phyloP scores from a whole-genome alignment of 2,329 filamentous ascomycete genomes.

The Aspergillus transmontanensis region DNA sequence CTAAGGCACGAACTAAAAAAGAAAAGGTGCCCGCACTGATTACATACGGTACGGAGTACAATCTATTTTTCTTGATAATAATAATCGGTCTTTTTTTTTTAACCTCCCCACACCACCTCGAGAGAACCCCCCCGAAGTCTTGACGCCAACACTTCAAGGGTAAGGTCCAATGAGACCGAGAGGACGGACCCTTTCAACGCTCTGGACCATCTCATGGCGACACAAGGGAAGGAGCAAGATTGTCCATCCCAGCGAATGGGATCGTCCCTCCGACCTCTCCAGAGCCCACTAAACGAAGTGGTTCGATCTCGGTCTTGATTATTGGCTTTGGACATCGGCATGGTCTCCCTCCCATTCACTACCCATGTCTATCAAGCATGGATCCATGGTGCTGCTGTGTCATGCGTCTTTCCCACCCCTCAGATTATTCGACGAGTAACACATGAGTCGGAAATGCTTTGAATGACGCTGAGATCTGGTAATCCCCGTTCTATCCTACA shows the following conservation, averaged over 20 bases:
- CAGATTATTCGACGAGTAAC: neutral
- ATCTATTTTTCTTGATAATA: neutral
- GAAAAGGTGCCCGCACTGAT: neutral
- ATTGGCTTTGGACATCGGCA: constrained; percentile 10
- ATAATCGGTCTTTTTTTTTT: neutral
- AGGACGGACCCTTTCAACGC: constrained; percentile 13
- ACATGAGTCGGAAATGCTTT: neutral
- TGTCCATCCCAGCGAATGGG: constrained; percentile 4
- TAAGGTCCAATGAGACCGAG: constrained; percentile 21
- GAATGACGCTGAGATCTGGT: constrained; percentile 1
- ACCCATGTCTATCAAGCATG: neutral
- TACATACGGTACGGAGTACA: neutral
- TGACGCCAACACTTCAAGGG: constrained; percentile 21
- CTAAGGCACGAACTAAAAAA: neutral
- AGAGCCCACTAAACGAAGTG: constrained; percentile 6
- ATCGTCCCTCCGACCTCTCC: neutral
- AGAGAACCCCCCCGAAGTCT: constrained; percentile 7
- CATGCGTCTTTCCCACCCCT: constrained; percentile 12
- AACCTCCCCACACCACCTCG: neutral
- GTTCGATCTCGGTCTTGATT: neutral
- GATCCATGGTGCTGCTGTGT: constrained; percentile 13
- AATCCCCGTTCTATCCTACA: neutral
- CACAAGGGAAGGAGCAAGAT: constrained; percentile 13
- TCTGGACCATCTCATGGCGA: constrained; percentile 15
- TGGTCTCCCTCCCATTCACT: neutral